These are phyloP conservation scores for Citrullus mucosospermus DNA, from an alignment of 306 rosid species.

Conservation along the genomic window DNA sequence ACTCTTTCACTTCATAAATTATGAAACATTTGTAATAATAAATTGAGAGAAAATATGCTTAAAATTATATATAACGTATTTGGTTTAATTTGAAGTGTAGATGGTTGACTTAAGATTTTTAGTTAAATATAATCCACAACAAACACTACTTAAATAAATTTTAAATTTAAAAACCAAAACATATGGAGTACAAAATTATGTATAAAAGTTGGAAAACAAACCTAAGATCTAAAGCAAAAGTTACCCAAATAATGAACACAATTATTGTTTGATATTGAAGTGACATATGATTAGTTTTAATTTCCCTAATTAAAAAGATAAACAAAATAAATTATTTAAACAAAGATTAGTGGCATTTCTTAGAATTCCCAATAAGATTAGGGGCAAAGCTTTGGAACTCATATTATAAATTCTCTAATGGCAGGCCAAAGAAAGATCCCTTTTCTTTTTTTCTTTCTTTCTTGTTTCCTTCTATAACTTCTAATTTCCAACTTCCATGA, in stretches of 20 bases:
- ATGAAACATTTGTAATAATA: too few species aligned
- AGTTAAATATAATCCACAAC: too few species aligned
- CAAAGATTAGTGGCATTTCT: not conserved
- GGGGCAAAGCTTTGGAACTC: not conserved
- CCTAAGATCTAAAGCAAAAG: not conserved
- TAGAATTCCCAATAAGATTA: not conserved
- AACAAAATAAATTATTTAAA: not conserved
- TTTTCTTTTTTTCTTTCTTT: constrained; percentile 12
- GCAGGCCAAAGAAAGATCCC: constrained; percentile 33
- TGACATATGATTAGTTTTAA: not conserved
- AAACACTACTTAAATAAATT: too few species aligned
- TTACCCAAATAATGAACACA: not conserved
- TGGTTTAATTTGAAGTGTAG: too few species aligned
- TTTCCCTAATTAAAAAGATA: not conserved
- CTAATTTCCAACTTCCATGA: constrained; percentile 19
- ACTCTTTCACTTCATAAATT: too few species aligned
- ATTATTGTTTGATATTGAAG: not conserved
- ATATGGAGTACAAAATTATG: not conserved
- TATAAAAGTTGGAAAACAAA: not conserved
- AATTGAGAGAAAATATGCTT: too few species aligned
- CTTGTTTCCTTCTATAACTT: constrained; percentile 16
- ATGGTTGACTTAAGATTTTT: too few species aligned
- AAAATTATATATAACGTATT: too few species aligned
- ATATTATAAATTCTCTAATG: constrained; percentile 18
- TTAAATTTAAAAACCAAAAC: not conserved